These are phyloP conservation scores for Zizania palustris DNA, from an alignment of 202 grass and related monocot genomes.

Conservation along the genomic window DNA sequence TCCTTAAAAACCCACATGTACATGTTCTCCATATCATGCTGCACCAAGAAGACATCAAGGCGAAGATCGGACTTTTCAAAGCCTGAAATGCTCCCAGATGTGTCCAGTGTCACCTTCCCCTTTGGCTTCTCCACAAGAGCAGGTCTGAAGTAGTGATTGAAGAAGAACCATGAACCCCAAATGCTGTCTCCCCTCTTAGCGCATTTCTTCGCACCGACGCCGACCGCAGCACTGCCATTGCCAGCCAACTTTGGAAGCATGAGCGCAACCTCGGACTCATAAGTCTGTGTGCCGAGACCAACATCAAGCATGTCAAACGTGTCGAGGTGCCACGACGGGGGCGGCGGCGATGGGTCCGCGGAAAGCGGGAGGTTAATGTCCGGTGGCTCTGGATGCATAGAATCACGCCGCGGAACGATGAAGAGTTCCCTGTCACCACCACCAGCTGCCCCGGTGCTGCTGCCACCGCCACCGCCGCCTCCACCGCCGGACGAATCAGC, in stretches of 20 bases:
- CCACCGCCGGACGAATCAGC: conserved; percentile 15
- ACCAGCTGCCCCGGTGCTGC: conserved; percentile 26
- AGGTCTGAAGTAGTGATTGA: conserved; percentile 74
- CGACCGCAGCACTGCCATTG: conserved; percentile 26
- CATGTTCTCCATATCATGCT: conserved; percentile 92
- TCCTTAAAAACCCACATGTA: conserved; percentile 97
- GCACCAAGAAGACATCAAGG: conserved; percentile 76
- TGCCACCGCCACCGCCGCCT: background rate
- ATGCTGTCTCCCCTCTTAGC: conserved; percentile 81
- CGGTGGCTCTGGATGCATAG: conserved; percentile 45
- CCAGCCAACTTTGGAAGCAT: conserved; percentile 50
- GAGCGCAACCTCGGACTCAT: conserved; percentile 60
- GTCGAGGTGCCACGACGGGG: conserved; percentile 45
- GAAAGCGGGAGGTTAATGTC: conserved; percentile 79
- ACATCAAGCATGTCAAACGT: conserved; percentile 63
- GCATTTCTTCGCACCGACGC: conserved; percentile 48
- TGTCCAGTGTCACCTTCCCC: conserved; percentile 46
- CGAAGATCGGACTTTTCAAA: conserved; percentile 76
- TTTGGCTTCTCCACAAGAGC: conserved; percentile 64
- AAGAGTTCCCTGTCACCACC: conserved; percentile 50
- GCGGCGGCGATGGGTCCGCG: conserved; percentile 53
- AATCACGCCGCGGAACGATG: conserved; percentile 42
- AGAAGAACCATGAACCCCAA: conserved; percentile 90
- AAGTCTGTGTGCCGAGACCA: conserved; percentile 56
- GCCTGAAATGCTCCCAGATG: conserved; percentile 50